phyloP scores from a whole-genome alignment of 768 basidiomycete species.

The Cubamyces sp. region DNA sequence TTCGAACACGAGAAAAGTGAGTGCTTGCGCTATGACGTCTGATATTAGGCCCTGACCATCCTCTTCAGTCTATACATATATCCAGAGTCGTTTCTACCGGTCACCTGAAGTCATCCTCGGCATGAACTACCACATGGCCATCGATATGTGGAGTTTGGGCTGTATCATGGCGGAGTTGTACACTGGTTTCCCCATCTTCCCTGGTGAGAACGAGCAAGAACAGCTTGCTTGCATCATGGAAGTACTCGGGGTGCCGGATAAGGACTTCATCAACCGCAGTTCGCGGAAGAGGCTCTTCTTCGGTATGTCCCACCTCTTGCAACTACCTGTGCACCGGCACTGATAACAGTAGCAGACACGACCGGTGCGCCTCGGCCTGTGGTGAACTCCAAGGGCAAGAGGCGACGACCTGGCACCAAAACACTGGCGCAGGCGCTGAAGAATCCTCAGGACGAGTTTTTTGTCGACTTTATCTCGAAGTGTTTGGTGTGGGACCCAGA shows the following conservation, averaged over 20 bases:
- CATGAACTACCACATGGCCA: conserved; percentile 99
- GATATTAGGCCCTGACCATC: background rate
- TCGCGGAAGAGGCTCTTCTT: conserved; percentile 96
- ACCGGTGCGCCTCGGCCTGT: conserved; percentile 92
- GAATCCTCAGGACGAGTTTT: conserved; percentile 85
- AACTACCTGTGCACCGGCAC: background rate
- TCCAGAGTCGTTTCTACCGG: conserved; percentile 99
- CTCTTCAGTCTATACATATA: conserved; percentile 92
- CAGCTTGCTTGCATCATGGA: conserved; percentile 99
- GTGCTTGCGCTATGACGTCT: conserved; percentile 31
- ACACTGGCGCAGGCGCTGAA: conserved; percentile 87
- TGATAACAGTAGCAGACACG: conserved; percentile 61
- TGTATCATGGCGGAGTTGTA: conserved; percentile 97
- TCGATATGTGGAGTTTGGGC: conserved; percentile 99
- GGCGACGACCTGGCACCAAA: conserved; percentile 90
- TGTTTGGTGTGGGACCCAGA: conserved; percentile 99
- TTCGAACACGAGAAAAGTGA: conserved; percentile 97
- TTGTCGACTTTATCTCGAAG: conserved; percentile 95
- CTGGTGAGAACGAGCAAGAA: conserved; percentile 98
- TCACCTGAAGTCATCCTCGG: conserved; percentile 99
- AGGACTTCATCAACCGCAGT: conserved; percentile 92
- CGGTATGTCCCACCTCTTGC: conserved; percentile 54
- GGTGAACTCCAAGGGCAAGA: conserved; percentile 94
- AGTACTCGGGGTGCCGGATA: conserved; percentile 93
- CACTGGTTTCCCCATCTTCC: conserved; percentile 98